Percentiles rank a stretch among this genome's conserved stretches.
These are phyloP conservation scores for Aureobasidium subglaciale DNA, from an alignment of 2,329 filamentous ascomycete species.

Conservation along the genomic window DNA sequence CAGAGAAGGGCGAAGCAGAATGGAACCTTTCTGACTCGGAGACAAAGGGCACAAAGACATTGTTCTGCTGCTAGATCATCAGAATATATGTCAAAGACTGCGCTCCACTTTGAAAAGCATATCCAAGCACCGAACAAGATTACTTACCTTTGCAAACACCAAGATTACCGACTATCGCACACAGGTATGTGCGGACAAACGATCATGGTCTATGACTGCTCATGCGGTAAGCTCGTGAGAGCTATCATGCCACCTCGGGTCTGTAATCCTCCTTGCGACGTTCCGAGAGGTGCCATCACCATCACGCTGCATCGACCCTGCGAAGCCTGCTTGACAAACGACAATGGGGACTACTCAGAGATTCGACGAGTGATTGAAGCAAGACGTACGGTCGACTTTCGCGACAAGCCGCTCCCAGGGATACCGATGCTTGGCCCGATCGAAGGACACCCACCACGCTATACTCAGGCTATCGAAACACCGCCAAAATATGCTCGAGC, in stretches of 20 bases:
- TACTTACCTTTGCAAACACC: background rate
- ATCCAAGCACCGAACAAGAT: too few relatives aligned
- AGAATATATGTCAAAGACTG: background rate
- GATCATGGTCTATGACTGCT: background rate
- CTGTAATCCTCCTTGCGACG: background rate
- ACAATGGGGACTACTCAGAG: background rate
- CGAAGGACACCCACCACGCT: background rate
- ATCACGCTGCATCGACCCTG: background rate
- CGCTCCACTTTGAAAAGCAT: too few relatives aligned
- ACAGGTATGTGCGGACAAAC: background rate
- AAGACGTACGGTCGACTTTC: background rate
- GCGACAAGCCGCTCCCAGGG: background rate
- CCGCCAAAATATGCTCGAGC: background rate
- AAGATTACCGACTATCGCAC: too few relatives aligned
- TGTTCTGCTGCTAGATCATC: rapidly evolving
- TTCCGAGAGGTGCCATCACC: background rate
- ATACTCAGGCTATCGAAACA: background rate
- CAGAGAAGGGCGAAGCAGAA: too few relatives aligned
- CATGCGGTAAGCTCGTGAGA: background rate
- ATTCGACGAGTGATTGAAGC: background rate
- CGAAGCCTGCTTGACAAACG: background rate
- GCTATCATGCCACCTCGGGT: background rate
- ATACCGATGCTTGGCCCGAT: background rate
- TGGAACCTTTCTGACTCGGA: too few relatives aligned
- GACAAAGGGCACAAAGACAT: too few relatives aligned